Evolutionary conservation across 176 grass and related monocot species (phyloP).

Genomic region (Alloteropsis semialata): DNA sequence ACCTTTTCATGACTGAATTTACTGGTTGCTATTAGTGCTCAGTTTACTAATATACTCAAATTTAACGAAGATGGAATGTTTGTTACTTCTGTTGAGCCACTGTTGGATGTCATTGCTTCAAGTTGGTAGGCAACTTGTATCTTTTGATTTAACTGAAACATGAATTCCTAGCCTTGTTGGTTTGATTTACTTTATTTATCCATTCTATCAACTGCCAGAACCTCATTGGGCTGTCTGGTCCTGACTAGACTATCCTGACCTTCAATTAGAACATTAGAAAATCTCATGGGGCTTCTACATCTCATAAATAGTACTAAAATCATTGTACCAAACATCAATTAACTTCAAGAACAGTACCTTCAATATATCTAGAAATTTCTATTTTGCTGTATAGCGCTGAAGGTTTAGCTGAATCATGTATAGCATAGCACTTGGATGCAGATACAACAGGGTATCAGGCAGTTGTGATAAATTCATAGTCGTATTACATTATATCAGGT

Average conservation of each 20-base stretch:
- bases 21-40: not conserved
- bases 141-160: not conserved
- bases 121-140: not conserved
- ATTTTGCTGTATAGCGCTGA: conserved; percentile 24
- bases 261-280: conserved; percentile 42
- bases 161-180: not conserved
- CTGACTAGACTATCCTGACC: conserved; percentile 45
- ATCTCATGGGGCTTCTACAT: not conserved
- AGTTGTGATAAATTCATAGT: not conserved
- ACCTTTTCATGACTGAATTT: not conserved
- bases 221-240: not conserved
- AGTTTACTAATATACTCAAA: not conserved
- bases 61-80: not conserved
- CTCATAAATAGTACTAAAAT: not conserved
- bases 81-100: not conserved
- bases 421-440: too few relatives aligned
- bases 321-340: not conserved
- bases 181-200: not conserved
- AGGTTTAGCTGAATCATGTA: not conserved
- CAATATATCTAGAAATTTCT: conserved; percentile 28
- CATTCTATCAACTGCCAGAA: not conserved
- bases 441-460: too few relatives aligned
- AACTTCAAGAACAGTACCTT: conserved; percentile 52
- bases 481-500: not conserved
- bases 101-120: not conserved